Percentiles rank a stretch among this genome's conserved stretches.
Conservation (phyloP, 2,329 filamentous ascomycete species). For the Ophioceras dolichostomum region DNA sequence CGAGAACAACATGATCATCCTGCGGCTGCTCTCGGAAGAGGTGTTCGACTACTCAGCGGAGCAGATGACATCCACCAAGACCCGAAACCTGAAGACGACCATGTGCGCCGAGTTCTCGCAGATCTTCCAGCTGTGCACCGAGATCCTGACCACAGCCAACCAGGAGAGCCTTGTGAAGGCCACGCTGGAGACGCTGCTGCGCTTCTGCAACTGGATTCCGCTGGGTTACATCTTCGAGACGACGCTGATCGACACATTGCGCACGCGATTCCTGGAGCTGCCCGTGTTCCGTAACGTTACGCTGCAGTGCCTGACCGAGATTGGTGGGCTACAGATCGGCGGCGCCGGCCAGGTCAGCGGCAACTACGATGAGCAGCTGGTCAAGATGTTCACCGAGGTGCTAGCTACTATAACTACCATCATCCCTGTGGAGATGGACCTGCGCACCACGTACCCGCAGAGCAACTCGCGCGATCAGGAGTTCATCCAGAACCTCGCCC, state of each 20-base stretch:
- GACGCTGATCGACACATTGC: slow-evolving; percentile 83
- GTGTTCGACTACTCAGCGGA: slow-evolving; percentile 98
- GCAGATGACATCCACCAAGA: slow-evolving; percentile 98
- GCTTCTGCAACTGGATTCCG: slow-evolving; percentile 98
- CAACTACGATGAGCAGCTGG: slow-evolving; percentile 80
- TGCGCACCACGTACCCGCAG: slow-evolving; percentile 81
- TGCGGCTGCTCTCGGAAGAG: slow-evolving; percentile 90
- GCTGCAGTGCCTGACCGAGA: slow-evolving; percentile 92
- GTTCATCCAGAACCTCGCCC: slow-evolving; percentile 90
- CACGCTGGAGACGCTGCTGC: slow-evolving; percentile 89
- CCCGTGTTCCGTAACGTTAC: slow-evolving; percentile 96
- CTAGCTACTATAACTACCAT: slow-evolving; percentile 86
- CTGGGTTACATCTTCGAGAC: slow-evolving; percentile 99
- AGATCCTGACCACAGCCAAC: slow-evolving; percentile 82
- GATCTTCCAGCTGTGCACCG: slow-evolving; percentile 94
- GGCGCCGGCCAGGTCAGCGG: slow-evolving; percentile 51
- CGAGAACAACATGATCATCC: slow-evolving; percentile 99
- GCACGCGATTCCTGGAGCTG: slow-evolving; percentile 82
- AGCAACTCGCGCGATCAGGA: slow-evolving; percentile 93
- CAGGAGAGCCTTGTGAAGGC: slow-evolving; percentile 81
- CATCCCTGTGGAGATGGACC: slow-evolving; percentile 78
- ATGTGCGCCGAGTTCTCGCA: slow-evolving; percentile 99
- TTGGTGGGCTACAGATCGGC: slow-evolving; percentile 80
- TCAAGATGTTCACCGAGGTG: slow-evolving; percentile 97
- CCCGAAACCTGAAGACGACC: slow-evolving; percentile 89